Evolutionary conservation across 2,329 filamentous ascomycete genomes (phyloP).

Genomic region (Fusarium penzigii): DNA sequence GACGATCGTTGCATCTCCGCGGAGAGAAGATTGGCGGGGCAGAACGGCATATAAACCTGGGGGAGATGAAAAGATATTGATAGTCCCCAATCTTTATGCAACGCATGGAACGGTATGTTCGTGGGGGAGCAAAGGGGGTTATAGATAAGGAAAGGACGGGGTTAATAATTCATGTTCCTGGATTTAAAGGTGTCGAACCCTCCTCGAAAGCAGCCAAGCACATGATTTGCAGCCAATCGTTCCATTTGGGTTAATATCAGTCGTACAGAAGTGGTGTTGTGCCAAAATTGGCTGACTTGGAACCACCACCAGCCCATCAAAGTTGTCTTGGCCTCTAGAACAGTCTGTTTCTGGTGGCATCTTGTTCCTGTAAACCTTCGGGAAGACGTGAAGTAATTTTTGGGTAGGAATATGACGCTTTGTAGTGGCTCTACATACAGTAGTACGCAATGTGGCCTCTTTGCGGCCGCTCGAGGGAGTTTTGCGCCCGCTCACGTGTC

Average conservation of each 20-base stretch:
- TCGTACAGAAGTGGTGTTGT: neutral
- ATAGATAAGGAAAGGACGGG: constrained; percentile 15
- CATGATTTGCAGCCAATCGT: constrained; percentile 1
- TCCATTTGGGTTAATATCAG: constrained; percentile 9
- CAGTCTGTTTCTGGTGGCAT: too few species aligned
- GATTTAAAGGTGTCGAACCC: neutral
- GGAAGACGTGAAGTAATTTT: too few species aligned
- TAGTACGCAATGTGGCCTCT: neutral
- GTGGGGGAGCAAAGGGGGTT: constrained; percentile 3
- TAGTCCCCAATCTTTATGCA: neutral
- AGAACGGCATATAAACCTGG: constrained; percentile 22
- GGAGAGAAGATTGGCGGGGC: constrained; percentile 21
- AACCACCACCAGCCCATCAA: neutral
- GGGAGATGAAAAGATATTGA: constrained; percentile 12
- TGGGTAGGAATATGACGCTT: neutral
- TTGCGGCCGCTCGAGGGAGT: neutral
- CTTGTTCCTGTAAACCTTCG: too few species aligned
- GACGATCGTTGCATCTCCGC: constrained; percentile 28
- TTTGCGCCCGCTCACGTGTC: constrained; percentile 1
- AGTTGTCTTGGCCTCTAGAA: neutral
- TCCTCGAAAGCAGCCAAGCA: neutral
- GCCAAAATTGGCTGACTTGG: neutral
- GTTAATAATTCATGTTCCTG: constrained; percentile 1
- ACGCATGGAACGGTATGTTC: neutral
- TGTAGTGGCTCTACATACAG: neutral